Conservation (phyloP, 805 yeast species). For the Blastobotrys muscicola region DNA sequence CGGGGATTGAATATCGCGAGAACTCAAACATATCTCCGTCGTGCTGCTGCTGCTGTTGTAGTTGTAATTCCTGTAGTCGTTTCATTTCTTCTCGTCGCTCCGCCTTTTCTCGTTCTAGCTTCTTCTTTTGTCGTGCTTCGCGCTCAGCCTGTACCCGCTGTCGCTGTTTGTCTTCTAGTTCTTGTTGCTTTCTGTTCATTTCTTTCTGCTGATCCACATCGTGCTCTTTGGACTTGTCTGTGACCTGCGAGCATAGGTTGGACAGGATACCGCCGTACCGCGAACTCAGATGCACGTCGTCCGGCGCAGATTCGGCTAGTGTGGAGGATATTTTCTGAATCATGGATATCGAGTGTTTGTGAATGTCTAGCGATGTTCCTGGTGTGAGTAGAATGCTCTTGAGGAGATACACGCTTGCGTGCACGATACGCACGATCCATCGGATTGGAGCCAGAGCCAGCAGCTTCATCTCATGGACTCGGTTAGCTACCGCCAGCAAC, state of each 20-base stretch:
- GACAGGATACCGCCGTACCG: conserved; percentile 47
- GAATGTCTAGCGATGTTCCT: conserved; percentile 13
- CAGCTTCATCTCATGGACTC: conserved; percentile 53
- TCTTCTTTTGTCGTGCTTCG: neutral
- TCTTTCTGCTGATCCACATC: neutral
- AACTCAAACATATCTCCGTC: conserved; percentile 2
- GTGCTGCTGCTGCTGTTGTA: neutral
- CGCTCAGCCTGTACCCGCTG: neutral
- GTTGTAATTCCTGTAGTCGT: neutral
- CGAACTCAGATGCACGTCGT: conserved; percentile 75
- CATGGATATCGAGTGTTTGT: conserved; percentile 43
- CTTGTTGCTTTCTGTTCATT: neutral
- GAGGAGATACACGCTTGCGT: conserved; percentile 83
- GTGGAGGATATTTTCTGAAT: conserved; percentile 67
- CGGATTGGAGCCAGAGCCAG: conserved; percentile 81
- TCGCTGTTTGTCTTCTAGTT: neutral
- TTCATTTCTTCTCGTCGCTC: neutral
- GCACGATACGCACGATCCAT: conserved; percentile 78
- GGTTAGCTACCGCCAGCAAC: conserved; percentile 56
- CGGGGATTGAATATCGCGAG: conserved; percentile 2
- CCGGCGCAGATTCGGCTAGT: conserved; percentile 76
- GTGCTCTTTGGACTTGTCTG: neutral
- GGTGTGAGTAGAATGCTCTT: conserved; percentile 49
- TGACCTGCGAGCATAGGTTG: conserved; percentile 38
- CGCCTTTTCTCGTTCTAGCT: neutral